Evolutionary conservation across 1,284 basidiomycete genomes (phyloP), one percentile per base, ranked within the genome.

Genomic region (Papiliotrema fonsecae): DNA sequence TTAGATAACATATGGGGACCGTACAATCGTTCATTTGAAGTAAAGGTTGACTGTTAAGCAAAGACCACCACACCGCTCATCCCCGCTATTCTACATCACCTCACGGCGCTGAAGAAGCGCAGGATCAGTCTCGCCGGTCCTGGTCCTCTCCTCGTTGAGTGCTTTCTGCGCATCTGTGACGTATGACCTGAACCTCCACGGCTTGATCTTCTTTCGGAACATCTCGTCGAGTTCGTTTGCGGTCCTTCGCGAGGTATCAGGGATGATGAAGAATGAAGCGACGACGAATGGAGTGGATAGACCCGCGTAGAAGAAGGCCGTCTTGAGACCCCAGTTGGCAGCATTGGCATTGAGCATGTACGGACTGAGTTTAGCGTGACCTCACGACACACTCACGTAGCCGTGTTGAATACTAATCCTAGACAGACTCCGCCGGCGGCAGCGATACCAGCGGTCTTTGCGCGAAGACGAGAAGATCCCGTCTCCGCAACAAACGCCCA

Each of bases 171-270:
- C 57, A 18, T 61, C 60, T 9, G 60, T 60, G 19, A 61, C 57
- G 35, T 60, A 61, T 11, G 28, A 30, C 25, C 58, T 50, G 51
- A 64, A 64, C 19, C 56, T 38, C 57, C 61, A 61, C 18, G 64
- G 60, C 30, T 39, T 49, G 51, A 66, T 40, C 49, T 61, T 64
- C 40, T 58, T 60, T 28, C 50, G 50, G 47, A 66, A 66, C 57
- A 66, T 56, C 52, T 66, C 64, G 43, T 66, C 62, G 13, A 65
- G 49, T 46, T 65, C 64, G 6, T 57, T 60, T 3, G 64, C 45
- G 3, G 61, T 61, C 11, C 61, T 35, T 10, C 42, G 40, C 21
- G 61, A 59, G 3, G 56, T 59, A 35, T 66, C 64, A 10, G 62
- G 64, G 25, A 67, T 57, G 47, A 67, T 50, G 50, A 60, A 64